Evolutionary conservation across 2,329 filamentous ascomycete species (phyloP), one percentile per base, ranked within the genome.

Genomic region (Fusarium zealandicum): DNA sequence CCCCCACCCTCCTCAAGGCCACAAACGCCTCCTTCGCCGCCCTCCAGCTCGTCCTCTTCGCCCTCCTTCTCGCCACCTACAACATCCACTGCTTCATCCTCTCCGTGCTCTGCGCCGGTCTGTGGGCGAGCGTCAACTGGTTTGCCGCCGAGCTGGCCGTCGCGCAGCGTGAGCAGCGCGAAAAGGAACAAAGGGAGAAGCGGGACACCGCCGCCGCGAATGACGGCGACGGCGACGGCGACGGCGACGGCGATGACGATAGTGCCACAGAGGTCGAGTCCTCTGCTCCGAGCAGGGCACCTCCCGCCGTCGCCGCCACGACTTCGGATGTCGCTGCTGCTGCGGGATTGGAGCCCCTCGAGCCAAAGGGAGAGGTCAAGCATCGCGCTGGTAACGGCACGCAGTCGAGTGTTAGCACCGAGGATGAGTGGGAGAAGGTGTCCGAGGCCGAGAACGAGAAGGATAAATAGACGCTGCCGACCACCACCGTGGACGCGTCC

Each of bases 51-150:
- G 81, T 96, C 35, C 87, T 98, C 64, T 75, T 91, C 61, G 74
- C 77, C 47, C 88, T 99, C 58, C 83, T 98, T 45, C 56, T 92
- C 64, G 88, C 86, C 51, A 99, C 93, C 7, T 86, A 89, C 75
- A 96, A 90, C 77, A 83, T 96, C 61, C 95, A 98, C 80, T 96
- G 97, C 70, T 73, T 92, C 59, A 81, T 93, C 52, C 83, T 99
- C 6, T 96, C 91, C 11, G 69, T 87, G 53, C 80, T 99, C 9
- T 91, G 86, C 60, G 93, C 78, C 27, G 90, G 90, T 5, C 81
- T 98, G 30, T 99, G 95, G 95, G 92, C 85, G 79, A 86, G 90
- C 51, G 93, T 98, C 77, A 98, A 98, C 82, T 99, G 95, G 95
- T 98, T 99, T 70, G 92, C 91, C 49, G 77, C 77, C 38, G 93